phyloP scores from a whole-genome alignment of 1,284 basidiomycete species.

The Grifola frondosa region DNA sequence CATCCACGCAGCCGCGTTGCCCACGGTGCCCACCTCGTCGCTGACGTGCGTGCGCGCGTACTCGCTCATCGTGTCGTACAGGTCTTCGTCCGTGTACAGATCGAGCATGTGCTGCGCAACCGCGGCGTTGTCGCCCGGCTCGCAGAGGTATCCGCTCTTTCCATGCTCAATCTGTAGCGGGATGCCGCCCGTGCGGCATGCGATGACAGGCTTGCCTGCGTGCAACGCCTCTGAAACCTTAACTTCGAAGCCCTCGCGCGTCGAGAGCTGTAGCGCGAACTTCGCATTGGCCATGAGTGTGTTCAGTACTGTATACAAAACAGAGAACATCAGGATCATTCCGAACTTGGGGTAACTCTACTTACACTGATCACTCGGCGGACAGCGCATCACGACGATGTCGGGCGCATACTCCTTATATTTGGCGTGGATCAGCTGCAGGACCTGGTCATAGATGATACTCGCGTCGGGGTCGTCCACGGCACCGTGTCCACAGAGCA shows the following conservation, averaged over 20 bases:
- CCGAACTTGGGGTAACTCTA: constrained; percentile 13
- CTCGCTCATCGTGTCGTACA: constrained; percentile 63
- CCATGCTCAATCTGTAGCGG: constrained; percentile 84
- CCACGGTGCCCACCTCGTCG: constrained; percentile 79
- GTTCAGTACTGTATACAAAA: constrained; percentile 59
- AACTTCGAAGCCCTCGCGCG: constrained; percentile 89
- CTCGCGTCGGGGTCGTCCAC: constrained; percentile 85
- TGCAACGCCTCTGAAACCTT: constrained; percentile 90
- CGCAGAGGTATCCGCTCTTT: constrained; percentile 79
- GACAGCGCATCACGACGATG: constrained; percentile 76
- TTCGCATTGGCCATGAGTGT: constrained; percentile 74
- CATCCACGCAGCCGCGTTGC: constrained; percentile 78
- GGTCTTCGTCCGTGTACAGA: constrained; percentile 68
- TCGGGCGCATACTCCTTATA: constrained; percentile 63
- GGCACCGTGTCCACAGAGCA: constrained; percentile 85
- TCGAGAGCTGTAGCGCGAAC: constrained; percentile 76
- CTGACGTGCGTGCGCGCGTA: constrained; percentile 74
- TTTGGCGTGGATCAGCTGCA: constrained; percentile 54
- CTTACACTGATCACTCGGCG: constrained; percentile 78
- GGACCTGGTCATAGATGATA: constrained; percentile 80
- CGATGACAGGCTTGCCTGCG: constrained; percentile 80
- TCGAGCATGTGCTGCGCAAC: constrained; percentile 76
- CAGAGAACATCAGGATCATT: background rate
- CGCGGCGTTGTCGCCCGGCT: constrained; percentile 66
- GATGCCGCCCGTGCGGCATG: constrained; percentile 81